Evolutionary conservation across 2,329 filamentous ascomycete genomes (phyloP), one percentile per base, ranked within the genome.

Genomic region (Neophaeococcomyces aloes): DNA sequence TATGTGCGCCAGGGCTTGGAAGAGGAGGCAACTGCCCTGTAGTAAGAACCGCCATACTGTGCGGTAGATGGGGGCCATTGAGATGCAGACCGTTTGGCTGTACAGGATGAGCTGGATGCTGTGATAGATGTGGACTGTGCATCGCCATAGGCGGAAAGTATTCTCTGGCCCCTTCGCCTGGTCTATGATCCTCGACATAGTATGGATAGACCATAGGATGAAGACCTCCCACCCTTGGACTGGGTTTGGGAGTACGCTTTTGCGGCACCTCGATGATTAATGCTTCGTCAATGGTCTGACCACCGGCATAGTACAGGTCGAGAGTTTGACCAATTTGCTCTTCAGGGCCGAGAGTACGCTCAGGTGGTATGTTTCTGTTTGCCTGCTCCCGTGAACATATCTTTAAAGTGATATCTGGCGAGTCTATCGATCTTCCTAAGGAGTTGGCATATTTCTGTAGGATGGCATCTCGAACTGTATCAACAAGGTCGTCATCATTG

Each of bases 361-460:
- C 86, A 59, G 59, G 74, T 64, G 55, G 48, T 40, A 63, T 59
- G 48, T 63, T 60, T 18, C 50, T 52, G 43, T 59, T 66, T 13
- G 60, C 57, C 18, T 60, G 60, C 30, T 86, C 81, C 44, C 86
- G 75, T n/a, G 83, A 77, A 13, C 74, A 61, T 53, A 96, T 83
- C 50, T 83, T 79, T 51, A 96, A 71, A 8, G 76, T 79, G 46
- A 98, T 75, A 62, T 98, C 91, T 10, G 91, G 91, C 8, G 91
- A 75, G 65, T 98, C 91, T 62, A 88, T 95, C 41, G 76, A 83
- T 55, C 80, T 80, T 39, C 89, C 89, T 19, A 98, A 72, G 11
- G 87, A 93, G 65, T 98, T 96, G 55, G 80, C 79, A 63, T 96
- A 98, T 68, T 96, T 96, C 57, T 78, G 79, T 55, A 96, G 69